These are phyloP conservation scores for Candida coleopterorum DNA, from an alignment of 805 yeast genomes.

Conservation along the genomic window DNA sequence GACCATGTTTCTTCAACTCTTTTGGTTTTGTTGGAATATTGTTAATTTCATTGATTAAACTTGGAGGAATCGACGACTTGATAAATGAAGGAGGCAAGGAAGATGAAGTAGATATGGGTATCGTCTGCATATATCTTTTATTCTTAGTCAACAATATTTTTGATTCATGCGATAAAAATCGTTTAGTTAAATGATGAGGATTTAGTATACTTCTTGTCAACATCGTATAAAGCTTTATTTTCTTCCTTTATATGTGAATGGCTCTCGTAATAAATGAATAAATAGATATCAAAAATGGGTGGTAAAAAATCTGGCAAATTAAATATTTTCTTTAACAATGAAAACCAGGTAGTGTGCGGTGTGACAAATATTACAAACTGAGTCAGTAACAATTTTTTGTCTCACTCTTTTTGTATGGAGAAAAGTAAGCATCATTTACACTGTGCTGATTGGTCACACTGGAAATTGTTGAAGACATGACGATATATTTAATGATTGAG, in stretches of 20 bases:
- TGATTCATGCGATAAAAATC: conserved; percentile 6
- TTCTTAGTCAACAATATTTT: conserved; percentile 3
- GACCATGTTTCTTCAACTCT: conserved; percentile 31
- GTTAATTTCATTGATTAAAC: conserved; percentile 3
- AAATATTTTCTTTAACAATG: neutral
- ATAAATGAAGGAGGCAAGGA: conserved; percentile 8
- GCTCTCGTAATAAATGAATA: neutral
- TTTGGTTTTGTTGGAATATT: conserved; percentile 8
- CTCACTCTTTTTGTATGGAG: conserved; percentile 1
- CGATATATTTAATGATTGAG: no score
- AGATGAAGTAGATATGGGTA: conserved; percentile 19
- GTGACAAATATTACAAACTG: neutral
- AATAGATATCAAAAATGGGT: neutral
- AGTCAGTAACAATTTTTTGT: conserved; percentile 1
- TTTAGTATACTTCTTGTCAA: conserved; percentile 4
- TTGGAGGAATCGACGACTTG: conserved; percentile 11
- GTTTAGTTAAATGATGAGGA: conserved; percentile 1
- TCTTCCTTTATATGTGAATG: neutral
- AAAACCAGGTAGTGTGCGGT: neutral
- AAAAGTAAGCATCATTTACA: conserved; percentile 3
- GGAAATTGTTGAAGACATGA: no score
- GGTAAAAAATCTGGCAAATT: no score
- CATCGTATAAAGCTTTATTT: neutral
- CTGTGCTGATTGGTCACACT: neutral
- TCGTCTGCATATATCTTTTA: conserved; percentile 33